Percentiles rank a stretch among this genome's conserved stretches.
Evolutionary conservation across 768 basidiomycete genomes (phyloP).

Genomic region (Porpolomopsis calyptriformis): DNA sequence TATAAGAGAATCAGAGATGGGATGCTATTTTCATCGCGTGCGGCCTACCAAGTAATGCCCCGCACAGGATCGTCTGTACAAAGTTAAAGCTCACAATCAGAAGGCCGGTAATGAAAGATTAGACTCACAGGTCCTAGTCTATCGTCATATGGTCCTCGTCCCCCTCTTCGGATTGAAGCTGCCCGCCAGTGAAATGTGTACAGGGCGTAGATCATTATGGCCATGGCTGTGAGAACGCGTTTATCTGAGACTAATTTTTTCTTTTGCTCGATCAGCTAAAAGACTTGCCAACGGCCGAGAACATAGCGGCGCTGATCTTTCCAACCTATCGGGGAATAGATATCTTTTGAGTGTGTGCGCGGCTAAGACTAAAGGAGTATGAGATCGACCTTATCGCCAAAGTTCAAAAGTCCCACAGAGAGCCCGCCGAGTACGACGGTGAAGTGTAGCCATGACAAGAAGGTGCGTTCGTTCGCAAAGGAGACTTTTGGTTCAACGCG

Average conservation of each 20-base stretch:
- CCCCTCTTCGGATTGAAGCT: conserved; percentile 80
- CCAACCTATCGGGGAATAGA: too few species aligned
- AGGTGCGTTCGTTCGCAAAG: conserved; percentile 91
- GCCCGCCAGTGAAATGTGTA: conserved; percentile 97
- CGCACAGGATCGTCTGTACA: conserved; percentile 66
- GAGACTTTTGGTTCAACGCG: conserved; percentile 92
- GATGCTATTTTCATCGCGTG: background rate
- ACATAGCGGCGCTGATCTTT: conserved; percentile 93
- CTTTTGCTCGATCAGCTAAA: background rate
- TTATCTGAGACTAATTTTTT: too few species aligned
- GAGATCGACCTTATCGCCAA: conserved; percentile 77
- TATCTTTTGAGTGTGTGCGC: too few species aligned
- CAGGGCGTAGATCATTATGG: conserved; percentile 92
- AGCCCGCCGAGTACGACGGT: conserved; percentile 96
- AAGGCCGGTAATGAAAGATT: conserved; percentile 7
- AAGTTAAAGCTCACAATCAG: conserved; percentile 10
- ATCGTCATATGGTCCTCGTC: conserved; percentile 94
- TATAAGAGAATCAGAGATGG: conserved; percentile 20
- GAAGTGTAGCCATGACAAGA: conserved; percentile 97
- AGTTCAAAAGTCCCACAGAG: conserved; percentile 92
- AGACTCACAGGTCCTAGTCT: conserved; percentile 81
- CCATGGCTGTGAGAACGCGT: conserved; percentile 56
- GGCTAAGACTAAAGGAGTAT: background rate
- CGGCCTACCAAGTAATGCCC: conserved; percentile 62
- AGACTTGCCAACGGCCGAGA: conserved; percentile 79